Conservation (phyloP, 768 basidiomycete genomes). For the Termitomyces titanicus region DNA sequence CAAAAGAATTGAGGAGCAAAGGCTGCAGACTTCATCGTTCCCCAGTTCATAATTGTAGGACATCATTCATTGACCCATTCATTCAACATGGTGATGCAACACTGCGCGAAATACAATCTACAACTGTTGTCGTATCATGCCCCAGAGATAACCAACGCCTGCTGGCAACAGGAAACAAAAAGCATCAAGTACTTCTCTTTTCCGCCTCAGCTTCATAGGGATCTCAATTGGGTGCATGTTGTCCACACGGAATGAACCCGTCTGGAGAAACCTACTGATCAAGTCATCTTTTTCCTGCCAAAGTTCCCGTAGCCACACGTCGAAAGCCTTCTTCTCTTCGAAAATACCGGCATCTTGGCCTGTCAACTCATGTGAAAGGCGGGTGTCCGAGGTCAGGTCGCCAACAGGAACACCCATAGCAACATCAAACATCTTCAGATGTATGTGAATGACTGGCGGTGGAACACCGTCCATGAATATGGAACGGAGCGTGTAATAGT, state of each 20-base stretch:
- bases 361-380: conserved; percentile 20
- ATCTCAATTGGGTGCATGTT: conserved; percentile 39
- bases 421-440: conserved; percentile 78
- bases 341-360: conserved; percentile 47
- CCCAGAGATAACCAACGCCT: conserved; percentile 45
- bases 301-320: conserved; percentile 73
- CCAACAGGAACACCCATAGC: conserved; percentile 67
- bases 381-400: conserved; percentile 36
- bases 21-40: conserved; percentile 18
- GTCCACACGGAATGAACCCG: conserved; percentile 38
- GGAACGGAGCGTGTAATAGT: conserved; percentile 85
- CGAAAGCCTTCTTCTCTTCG: conserved; percentile 66
- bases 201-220: conserved; percentile 53
- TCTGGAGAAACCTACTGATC: conserved; percentile 63
- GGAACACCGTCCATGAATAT: conserved; percentile 79
- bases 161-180: conserved; percentile 72
- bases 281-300: conserved; percentile 86
- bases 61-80: neutral
- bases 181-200: conserved; percentile 57
- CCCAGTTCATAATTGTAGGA: conserved; percentile 7
- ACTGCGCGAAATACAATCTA: neutral
- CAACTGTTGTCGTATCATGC: conserved; percentile 28
- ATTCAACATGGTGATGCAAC: neutral
- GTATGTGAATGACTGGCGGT: conserved; percentile 85
- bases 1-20: conserved; percentile 53